phyloP scores from a whole-genome alignment of 331 rosid genomes.

The Acacia concinna region DNA sequence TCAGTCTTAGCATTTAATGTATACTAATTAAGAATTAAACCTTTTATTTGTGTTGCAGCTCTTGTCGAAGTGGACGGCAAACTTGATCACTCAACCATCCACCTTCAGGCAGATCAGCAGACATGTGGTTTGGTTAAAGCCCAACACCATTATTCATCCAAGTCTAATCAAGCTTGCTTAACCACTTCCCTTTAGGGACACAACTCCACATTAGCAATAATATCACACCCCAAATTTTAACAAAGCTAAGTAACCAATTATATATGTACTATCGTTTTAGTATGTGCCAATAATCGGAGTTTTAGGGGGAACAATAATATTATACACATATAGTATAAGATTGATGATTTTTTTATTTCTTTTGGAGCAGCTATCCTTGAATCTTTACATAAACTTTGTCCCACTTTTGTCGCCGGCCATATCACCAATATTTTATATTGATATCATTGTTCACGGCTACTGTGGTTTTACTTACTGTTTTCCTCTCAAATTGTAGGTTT shows the following conservation, averaged over 20 bases:
- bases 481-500: not conserved
- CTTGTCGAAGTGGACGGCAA: conserved; percentile 39
- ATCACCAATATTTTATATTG: not conserved
- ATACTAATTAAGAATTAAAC: conserved; percentile 8
- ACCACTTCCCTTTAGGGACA: not conserved
- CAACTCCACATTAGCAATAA: not conserved
- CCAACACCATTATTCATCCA: conserved; percentile 50
- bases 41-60: conserved; percentile 21
- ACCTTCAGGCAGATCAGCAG: conserved; percentile 27
- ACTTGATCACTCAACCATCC: conserved; percentile 18
- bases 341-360: not conserved
- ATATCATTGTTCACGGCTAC: not conserved
- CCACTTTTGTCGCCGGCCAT: not conserved
- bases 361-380: not conserved
- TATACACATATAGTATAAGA: not conserved
- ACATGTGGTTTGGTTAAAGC: conserved; percentile 62
- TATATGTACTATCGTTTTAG: not conserved
- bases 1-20: not conserved
- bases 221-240: not conserved
- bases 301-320: not conserved
- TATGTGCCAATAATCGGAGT: not conserved
- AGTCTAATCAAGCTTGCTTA: conserved; percentile 43
- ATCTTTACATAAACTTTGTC: not conserved
- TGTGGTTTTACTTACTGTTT: not conserved
- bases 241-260: not conserved